Base-by-base conservation (phyloP, 169 alveolate genomes). In the Babesia gibsoni region DNA sequence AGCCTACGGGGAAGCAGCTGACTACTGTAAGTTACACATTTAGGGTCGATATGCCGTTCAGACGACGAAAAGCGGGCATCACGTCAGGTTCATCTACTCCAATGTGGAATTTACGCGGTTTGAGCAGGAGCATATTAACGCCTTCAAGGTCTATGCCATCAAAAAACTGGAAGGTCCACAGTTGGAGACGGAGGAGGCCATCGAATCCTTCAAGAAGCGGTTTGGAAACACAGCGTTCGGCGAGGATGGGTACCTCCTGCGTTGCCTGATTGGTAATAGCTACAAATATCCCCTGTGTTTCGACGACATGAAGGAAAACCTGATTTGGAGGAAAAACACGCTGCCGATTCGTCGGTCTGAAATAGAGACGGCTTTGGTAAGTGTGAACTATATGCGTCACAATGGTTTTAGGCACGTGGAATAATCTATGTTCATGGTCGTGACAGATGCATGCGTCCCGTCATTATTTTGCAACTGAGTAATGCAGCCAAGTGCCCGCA, bases 371-470 rank as follows among this genome's bases (percentile, higher is more conserved):
- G 84, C 53, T n/a, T 20, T 74, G 33, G 84, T 61, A 32, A 27
- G 82, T 54, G 39, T 52, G 20, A 39, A 20, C 16, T 25, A 32
- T 22, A 22, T 3, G 18, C 1, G 30, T 12, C 0, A 9, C 16
- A 53, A 32, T 22, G 57, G 16, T 59, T 14, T 1, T 56, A 83
- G 90, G 64, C 84, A 9, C 73, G 77, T 5, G 92, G 92, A 8
- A 73, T 82, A 22, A 57, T 75, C n/a, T 86, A 86, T 32, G 52
- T 86, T 42, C 90, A 82, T 45, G 92, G 92, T 30, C 46, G 92
- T 41, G 92, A 86, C 61, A 78, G 72, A 48, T 73, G 79, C 22
- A 82, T 82, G 89, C 84, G 89, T 42, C 92, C 92, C 4, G 65
- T 86, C 10, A 73, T 86, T n/a, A 68, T 86, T 18, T 66, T 86